Base-by-base conservation (phyloP, 306 rosid genomes). In the Boehmeria nivea region DNA sequence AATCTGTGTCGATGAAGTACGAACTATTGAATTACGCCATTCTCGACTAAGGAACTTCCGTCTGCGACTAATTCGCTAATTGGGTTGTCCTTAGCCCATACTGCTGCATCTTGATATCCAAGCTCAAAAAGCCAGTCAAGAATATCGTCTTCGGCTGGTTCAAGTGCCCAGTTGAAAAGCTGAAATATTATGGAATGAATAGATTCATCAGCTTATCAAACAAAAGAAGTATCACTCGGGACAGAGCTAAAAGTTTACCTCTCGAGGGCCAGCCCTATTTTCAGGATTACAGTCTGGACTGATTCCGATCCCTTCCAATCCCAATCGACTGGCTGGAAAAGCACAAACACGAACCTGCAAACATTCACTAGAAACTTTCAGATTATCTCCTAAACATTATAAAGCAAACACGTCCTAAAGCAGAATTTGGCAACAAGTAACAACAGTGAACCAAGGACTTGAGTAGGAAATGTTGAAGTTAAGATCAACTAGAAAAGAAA, bases 101-200 rank as follows among this genome's bases (percentile, higher is more conserved):
- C 89, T 52, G 81, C 83, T 24, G 95, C 98, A 64, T 91, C 98
- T 47, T 74, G 60, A 73, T 82, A 84, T 40, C 98, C 98, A 53
- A 87, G 66, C 76, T 79, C 85, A 63, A 91, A 91, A 51, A 91
- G 87, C 43, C 55, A 62, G 57, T 87, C 98, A 46, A 91, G 95
- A 63, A 78, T 43, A 65, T 55, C 52, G 68, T 87, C 95, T 63
- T 84, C 93, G 21, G 89, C 98, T 51, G 98, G 95, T 76, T 85
- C 91, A 22, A 87, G 83, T 45, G 86, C 86, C 86, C 86, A 76
- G 45, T 67, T 81, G 63, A 76, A 81, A 52, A 81, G 83, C 83
- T 81, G 78, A 64, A 59, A 47, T 11, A 2, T 40, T 16, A 27
- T 16, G 37, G 23, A 54, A 16, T 11, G 28, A 22, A 50, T 15